Conservation (phyloP, 805 yeast species). For the Cyberlindnera xylosilytica region DNA sequence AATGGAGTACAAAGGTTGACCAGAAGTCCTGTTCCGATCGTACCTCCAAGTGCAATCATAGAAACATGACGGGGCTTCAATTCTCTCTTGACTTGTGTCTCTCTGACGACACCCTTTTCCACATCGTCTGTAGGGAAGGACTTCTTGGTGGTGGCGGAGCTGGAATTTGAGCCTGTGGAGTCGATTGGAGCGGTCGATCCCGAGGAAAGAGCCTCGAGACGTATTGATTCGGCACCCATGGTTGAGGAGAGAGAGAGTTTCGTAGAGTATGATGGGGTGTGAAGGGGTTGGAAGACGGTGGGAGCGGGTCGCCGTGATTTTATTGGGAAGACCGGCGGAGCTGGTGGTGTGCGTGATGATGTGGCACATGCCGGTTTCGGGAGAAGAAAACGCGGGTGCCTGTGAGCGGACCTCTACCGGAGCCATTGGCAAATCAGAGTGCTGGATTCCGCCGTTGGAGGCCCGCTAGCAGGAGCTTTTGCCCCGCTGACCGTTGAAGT, state of each 20-base stretch:
- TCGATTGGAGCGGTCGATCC: not conserved
- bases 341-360: no score
- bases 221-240: not conserved
- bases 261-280: not conserved
- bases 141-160: constrained; percentile 7
- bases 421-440: not conserved
- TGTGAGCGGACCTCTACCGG: not conserved
- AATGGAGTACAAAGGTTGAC: constrained; percentile 59
- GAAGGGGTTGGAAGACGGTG: not conserved
- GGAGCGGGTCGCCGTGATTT: no score
- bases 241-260: not conserved
- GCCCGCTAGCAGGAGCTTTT: not conserved
- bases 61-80: constrained; percentile 67
- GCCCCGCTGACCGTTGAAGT: no score
- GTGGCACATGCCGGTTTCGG: not conserved
- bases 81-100: constrained; percentile 52
- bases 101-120: constrained; percentile 21
- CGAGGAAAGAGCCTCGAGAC: not conserved
- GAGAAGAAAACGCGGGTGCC: no score
- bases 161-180: constrained; percentile 3
- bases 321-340: no score
- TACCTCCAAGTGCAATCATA: constrained; percentile 79
- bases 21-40: constrained; percentile 77
- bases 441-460: not conserved
- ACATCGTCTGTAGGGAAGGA: constrained; percentile 5